Evolutionary conservation across 306 rosid species (phyloP).

Genomic region (Lupinus albus): DNA sequence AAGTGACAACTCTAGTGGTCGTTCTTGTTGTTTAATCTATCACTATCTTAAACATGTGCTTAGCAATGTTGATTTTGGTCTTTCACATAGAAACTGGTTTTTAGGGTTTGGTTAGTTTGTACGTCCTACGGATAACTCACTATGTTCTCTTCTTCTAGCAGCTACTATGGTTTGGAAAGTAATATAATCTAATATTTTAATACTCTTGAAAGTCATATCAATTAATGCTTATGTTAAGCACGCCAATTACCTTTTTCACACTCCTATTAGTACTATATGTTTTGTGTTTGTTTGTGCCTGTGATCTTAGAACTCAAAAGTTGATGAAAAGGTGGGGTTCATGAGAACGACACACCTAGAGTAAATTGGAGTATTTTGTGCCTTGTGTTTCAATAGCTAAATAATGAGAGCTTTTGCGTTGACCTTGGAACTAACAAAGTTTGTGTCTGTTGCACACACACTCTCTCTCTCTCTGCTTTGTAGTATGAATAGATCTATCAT

Average conservation of each 20-base stretch:
- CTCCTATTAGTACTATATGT: conserved; percentile 21
- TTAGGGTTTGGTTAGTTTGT: conserved; percentile 42
- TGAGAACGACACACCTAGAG: conserved; percentile 37
- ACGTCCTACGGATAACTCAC: background rate
- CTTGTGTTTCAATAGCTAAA: conserved; percentile 6
- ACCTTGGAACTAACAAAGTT: conserved; percentile 47
- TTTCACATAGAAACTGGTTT: conserved; percentile 9
- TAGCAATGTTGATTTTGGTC: background rate
- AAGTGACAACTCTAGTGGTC: background rate
- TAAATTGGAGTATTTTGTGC: conserved; percentile 36
- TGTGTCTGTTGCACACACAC: conserved; percentile 35
- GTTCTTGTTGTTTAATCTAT: background rate
- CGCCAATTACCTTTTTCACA: background rate
- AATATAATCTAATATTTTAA: conserved; percentile 16
- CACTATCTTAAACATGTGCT: background rate
- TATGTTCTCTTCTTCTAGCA: conserved; percentile 11
- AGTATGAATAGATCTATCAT: background rate
- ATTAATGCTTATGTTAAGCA: conserved; percentile 31
- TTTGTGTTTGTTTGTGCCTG: background rate
- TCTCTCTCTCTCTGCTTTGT: conserved; percentile 23
- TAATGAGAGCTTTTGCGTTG: conserved; percentile 51
- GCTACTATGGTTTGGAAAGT: conserved; percentile 6
- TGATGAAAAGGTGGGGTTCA: conserved; percentile 35
- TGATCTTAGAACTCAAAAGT: conserved; percentile 6
- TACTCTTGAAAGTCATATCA: background rate